Evolutionary conservation across 352 stramenopile species (phyloP).

Genomic region (Pythium guiyangense): DNA sequence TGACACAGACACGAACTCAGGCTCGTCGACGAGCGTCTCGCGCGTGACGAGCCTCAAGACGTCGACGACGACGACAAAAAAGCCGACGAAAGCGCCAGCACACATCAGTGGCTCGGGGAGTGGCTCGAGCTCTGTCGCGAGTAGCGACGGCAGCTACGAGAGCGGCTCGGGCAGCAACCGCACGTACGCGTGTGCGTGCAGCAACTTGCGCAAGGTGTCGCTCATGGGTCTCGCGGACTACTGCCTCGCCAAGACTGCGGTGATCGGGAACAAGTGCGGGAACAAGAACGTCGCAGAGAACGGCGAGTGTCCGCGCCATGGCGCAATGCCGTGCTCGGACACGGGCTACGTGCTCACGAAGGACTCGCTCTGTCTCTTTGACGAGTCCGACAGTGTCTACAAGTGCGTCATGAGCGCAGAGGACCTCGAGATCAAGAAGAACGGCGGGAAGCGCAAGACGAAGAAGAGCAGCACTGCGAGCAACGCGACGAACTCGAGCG

Average conservation of each 20-base stretch:
- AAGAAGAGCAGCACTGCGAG: slow-evolving; percentile 18
- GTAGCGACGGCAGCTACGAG: slow-evolving; percentile 13
- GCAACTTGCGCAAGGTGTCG: slow-evolving; percentile 39
- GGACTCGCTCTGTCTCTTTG: slow-evolving; percentile 52
- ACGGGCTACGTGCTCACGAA: slow-evolving; percentile 57
- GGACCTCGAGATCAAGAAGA: slow-evolving; percentile 58
- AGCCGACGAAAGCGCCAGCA: not conserved
- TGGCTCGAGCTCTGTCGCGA: not conserved
- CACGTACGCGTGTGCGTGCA: slow-evolving; percentile 44
- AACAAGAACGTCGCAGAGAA: slow-evolving; percentile 42
- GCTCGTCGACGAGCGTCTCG: too few relatives aligned
- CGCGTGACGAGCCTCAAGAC: too few relatives aligned
- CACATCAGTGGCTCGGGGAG: not conserved
- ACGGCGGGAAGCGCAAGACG: slow-evolving; percentile 36
- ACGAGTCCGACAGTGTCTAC: slow-evolving; percentile 61
- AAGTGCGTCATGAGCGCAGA: slow-evolving; percentile 68
- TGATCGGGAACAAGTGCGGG: slow-evolving; percentile 59
- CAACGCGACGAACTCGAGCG: not conserved
- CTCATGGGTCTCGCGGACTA: slow-evolving; percentile 74
- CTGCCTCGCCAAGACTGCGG: slow-evolving; percentile 37
- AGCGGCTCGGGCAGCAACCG: slow-evolving; percentile 22
- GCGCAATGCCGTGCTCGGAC: slow-evolving; percentile 49
- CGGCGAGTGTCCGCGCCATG: slow-evolving; percentile 46
- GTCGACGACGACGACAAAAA: not conserved
- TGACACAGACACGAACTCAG: not conserved